Base-by-base conservation (phyloP, 1,284 basidiomycete genomes). In the Papiliotrema fonsecae region DNA sequence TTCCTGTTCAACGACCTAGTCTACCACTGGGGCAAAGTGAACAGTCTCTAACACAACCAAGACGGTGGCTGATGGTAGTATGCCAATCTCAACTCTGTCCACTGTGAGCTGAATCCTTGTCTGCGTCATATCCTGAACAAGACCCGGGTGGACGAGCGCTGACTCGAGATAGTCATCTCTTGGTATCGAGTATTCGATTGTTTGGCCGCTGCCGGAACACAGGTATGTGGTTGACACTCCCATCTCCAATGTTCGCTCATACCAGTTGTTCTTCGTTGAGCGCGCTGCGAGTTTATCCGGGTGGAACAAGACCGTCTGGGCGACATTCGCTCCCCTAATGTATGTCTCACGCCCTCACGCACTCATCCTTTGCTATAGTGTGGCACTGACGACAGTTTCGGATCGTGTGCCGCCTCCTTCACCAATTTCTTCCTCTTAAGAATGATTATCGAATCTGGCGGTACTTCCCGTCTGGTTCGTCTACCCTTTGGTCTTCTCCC, bases 231-330 rank as follows among this genome's bases (percentile, higher is more conserved):
- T 10, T 38, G 9, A 19, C 19, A 4, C 40, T 4, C 10, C 37
- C 5, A 6, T 22, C 19, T 10, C 37, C 37, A 5, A 19, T 38
- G 11, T 26, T 14, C 10, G 40, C 10, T 6, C 24, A 30, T 13
- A 39, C 16, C 40, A 42, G 42, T 6, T 46, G 25, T 46, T 46
- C 45, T 46, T 36, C 32, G 27, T 46, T 6, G 36, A 46, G 16
- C 32, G 45, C 18, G 45, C 45, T 4, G 36, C 36, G 4, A 46
- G 30, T 16, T 21, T 46, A 36, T 45, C 35, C 16, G 43, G 35
- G 2, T 35, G 19, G 35, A 22, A 18, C 13, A 22, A 38, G 27
- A 39, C 32, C 7, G n/a, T 30, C 10, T 35, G 45, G 26, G 32
- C 19, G 3, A 30, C 22, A 24, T 46, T 38, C 41, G 16, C 28